These are phyloP conservation scores for Penicillium parvum DNA, from an alignment of 495 filamentous ascomycete species.

Conservation along the genomic window DNA sequence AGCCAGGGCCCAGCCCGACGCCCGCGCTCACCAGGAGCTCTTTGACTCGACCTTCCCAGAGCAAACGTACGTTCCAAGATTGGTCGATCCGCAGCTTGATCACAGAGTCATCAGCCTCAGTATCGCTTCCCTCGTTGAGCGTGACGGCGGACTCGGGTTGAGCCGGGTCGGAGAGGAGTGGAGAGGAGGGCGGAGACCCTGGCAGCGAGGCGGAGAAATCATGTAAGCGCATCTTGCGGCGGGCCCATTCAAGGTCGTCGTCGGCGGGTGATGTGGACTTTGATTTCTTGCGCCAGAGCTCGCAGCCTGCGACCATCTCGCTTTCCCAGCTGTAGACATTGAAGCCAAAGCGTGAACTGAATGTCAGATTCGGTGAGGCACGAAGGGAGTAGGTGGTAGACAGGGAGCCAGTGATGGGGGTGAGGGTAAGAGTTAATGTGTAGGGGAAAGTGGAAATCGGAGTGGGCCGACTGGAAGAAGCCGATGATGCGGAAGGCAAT, in stretches of 20 bases:
- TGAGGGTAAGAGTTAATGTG: slow-evolving; percentile 86
- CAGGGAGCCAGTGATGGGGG: slow-evolving; percentile 88
- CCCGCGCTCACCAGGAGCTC: slow-evolving; percentile 90
- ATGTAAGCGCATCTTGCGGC: slow-evolving; percentile 37
- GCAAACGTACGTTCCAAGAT: slow-evolving; percentile 71
- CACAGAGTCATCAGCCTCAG: slow-evolving; percentile 75
- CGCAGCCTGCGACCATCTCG: slow-evolving; percentile 82
- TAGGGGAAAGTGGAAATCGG: slow-evolving; percentile 65
- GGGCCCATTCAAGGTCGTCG: slow-evolving; percentile 44
- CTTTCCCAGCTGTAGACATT: slow-evolving; percentile 98
- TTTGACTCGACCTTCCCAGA: slow-evolving; percentile 94
- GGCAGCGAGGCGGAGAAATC: slow-evolving; percentile 24
- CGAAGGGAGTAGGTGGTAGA: slow-evolving; percentile 86
- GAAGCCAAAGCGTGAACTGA: slow-evolving; percentile 90
- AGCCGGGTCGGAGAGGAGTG: slow-evolving; percentile 20
- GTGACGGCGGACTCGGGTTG: slow-evolving; percentile 14
- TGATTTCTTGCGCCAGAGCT: slow-evolving; percentile 70
- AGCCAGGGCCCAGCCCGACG: slow-evolving; percentile 59
- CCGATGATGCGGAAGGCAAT: slow-evolving; percentile 27
- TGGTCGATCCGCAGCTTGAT: slow-evolving; percentile 86
- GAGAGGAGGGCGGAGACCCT: slow-evolving; percentile 19
- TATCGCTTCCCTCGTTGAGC: slow-evolving; percentile 27
- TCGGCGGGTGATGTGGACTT: slow-evolving; percentile 25
- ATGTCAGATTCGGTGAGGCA: slow-evolving; percentile 71
- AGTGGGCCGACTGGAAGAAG: slow-evolving; percentile 17